Evolutionary conservation across 805 yeast genomes (phyloP), one percentile per base, ranked within the genome.

Genomic region (Metschnikowia reukaufii): DNA sequence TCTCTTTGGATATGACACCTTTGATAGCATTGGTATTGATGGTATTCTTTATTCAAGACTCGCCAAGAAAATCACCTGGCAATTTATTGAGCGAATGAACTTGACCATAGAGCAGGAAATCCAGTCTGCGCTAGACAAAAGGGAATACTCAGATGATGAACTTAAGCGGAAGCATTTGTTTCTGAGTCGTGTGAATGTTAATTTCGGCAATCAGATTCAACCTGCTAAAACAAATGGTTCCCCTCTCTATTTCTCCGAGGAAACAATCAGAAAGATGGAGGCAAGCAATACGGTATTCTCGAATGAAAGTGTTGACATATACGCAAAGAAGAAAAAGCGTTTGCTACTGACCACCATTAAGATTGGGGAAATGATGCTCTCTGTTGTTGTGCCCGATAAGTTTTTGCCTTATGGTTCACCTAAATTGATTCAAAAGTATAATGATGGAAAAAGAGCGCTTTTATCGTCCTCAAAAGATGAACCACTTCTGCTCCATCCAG

Each of bases 391-490:
- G 0, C 76, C 76, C 0, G 53, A 55, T 32, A 63, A 64, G 43
- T 57, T 66, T 6, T 51, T 73, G 12, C 65, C 68, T 1, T 72
- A 70, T 49, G 58, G 64, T 2, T 64, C 74, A 4, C 74, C 77
- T 1, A 63, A 61, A 41, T 54, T 73, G 27, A 54, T 73, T 7
- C 65, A 59, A 58, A 68, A 60, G 48, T 71, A 70, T 47, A 73
- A 73, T 41, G 62, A 55, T 31, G 66, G 63, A 6, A 49, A 32
- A 33, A 23, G 41, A 31, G 33, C 23, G 10, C 33, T 44, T 4
- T 29, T 36, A 6, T 32, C 42, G 4, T 15, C 36, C 10, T 21
- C 37, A 16, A 35, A 25, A 13, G 44, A 39, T 15, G 45, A 41
- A 17, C n/a, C 30, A 8, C 47, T 20, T 17, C 36, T 33, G 39